phyloP scores from a whole-genome alignment of 371 early-diverging fungal species.

The Synchytrium microbalum region DNA sequence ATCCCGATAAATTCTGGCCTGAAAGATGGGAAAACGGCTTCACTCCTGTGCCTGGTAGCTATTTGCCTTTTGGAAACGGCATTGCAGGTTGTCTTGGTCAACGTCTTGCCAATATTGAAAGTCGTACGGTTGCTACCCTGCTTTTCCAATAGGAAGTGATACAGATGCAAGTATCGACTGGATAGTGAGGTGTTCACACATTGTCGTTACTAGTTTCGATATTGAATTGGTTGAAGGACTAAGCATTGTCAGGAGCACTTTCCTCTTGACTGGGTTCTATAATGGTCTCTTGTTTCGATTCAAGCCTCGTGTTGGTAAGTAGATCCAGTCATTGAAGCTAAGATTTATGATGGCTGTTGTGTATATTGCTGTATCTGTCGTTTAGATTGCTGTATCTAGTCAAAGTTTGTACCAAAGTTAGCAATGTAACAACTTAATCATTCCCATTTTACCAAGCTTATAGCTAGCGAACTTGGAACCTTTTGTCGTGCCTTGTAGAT shows the following conservation, averaged over 20 bases:
- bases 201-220: not conserved
- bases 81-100: not conserved
- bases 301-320: too few relatives aligned
- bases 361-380: too few relatives aligned
- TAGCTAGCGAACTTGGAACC: too few relatives aligned
- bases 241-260: not conserved
- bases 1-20: constrained; percentile 30
- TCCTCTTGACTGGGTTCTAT: not conserved
- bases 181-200: not conserved
- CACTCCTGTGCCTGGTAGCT: constrained; percentile 7
- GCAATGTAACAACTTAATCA: too few relatives aligned
- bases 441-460: too few relatives aligned
- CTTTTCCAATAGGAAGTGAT: not conserved
- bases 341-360: too few relatives aligned
- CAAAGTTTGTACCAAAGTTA: too few relatives aligned
- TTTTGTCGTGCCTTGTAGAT: too few relatives aligned
- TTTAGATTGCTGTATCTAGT: too few relatives aligned
- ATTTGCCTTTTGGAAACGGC: constrained; percentile 1
- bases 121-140: not conserved
- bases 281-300: not conserved
- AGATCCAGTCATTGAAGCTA: too few relatives aligned
- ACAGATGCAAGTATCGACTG: not conserved
- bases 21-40: constrained; percentile 23
- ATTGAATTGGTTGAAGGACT: not conserved
- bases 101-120: not conserved